Base-by-base conservation (phyloP, 2,329 filamentous ascomycete genomes). In the Hansfordia pulvinata region DNA sequence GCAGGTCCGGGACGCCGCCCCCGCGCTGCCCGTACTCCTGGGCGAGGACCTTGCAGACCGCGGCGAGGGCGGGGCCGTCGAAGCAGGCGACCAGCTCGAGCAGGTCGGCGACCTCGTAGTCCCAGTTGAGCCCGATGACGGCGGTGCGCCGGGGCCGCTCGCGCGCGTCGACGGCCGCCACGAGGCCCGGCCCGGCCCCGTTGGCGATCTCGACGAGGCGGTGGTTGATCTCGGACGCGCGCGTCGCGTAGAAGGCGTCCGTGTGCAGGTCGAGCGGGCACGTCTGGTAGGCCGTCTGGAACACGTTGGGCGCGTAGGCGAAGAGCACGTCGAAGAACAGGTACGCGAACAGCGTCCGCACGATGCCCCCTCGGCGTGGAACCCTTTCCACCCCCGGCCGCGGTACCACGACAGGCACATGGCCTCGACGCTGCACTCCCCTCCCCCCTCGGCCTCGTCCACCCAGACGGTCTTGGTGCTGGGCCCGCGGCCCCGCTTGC, bases 311-410 rank as follows among this genome's bases (percentile, higher is more conserved):
- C 5, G 96, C 70, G 50, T 93, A 93, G 15, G 84, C 63, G 53
- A 96, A 96, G 6, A 98, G 60, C 14, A 96, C 70, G 50, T 98
- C 88, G 58, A 77, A 90, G 58, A 96, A 93, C 11, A 98, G 69
- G 44, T 90, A 88, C 10, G 76, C 79, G 51, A 86, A 86, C 15
- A 98, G 60, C 0, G 90, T 98, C n/a, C 85, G 75, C 6, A 96
- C 58, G 39, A 96, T 86, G 3, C 86, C 82, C 18, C 84, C 59
- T 98, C 90, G 11, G 78, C 73, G 52, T 98, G 90, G 44, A 88
- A 94, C 8, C 90, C 90, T 49, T 93, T 93, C 77, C 84, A 96
- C 3, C 86, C 88, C 27, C 79, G 62, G 8, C 66, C 62, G 17
- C 82, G 75, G 51, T 96, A 96, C 57, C 78, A 71, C 23, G 76